phyloP scores from a whole-genome alignment of 176 grass and related monocot species.

The Phragmites australis region DNA sequence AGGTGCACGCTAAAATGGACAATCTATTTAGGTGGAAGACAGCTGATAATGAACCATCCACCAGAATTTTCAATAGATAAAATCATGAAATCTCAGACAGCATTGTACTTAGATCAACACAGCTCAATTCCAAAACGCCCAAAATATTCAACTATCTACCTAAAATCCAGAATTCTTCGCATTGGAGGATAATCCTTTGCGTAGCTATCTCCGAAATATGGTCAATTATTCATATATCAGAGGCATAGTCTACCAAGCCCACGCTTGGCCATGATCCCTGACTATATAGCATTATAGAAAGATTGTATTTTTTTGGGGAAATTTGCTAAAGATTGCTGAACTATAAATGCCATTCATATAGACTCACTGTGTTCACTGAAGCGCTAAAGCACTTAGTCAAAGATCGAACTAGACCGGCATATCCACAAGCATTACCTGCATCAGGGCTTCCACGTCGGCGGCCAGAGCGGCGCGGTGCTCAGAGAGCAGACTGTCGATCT shows the following conservation, averaged over 20 bases:
- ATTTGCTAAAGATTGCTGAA: background rate
- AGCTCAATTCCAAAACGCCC: background rate
- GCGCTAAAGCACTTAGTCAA: constrained; percentile 8
- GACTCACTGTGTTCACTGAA: background rate
- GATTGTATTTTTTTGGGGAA: no score
- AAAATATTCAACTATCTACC: background rate
- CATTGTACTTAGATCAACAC: background rate
- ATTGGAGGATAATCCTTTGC: background rate
- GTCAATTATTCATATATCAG: background rate
- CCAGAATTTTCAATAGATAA: constrained; percentile 4
- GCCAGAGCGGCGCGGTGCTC: constrained; percentile 4
- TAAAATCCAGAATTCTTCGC: background rate
- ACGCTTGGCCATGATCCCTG: background rate
- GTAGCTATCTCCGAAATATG: background rate
- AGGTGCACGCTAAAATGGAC: background rate
- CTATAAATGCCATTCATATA: background rate
- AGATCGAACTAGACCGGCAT: background rate
- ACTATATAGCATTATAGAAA: constrained; percentile 18
- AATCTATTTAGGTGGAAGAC: background rate
- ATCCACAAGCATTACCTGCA: constrained; percentile 29
- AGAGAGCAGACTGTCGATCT: constrained; percentile 38
- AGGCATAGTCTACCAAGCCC: background rate
- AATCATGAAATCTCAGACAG: constrained; percentile 7
- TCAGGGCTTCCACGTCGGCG: background rate
- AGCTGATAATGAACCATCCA: background rate